Evolutionary conservation across 2,329 filamentous ascomycete species (phyloP).

Genomic region (Aureobasidium sp.): DNA sequence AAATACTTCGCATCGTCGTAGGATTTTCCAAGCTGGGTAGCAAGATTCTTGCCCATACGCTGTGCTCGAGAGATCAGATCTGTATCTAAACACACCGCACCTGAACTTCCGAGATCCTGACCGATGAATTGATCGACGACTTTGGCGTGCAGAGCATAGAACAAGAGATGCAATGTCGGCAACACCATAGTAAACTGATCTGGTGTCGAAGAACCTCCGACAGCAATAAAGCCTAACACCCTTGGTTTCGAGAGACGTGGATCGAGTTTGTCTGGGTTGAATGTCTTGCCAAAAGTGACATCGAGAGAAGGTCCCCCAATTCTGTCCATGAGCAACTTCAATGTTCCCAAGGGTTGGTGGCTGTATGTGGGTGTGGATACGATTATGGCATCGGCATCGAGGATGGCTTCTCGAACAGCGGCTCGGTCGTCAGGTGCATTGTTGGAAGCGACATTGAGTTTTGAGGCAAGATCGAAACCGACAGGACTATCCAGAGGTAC

Average conservation of each 20-base stretch:
- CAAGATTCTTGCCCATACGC: slow-evolving; percentile 6
- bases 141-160: slow-evolving; percentile 16
- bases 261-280: slow-evolving; percentile 12
- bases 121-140: slow-evolving; percentile 15
- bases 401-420: slow-evolving; percentile 17
- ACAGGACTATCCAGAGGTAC: slow-evolving; percentile 1
- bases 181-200: slow-evolving; percentile 16
- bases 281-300: slow-evolving; percentile 3
- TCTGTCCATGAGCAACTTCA: slow-evolving; percentile 17
- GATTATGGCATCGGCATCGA: slow-evolving; percentile 19
- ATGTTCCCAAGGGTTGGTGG: slow-evolving; percentile 17
- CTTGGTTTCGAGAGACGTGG: slow-evolving; percentile 11
- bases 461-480: background rate
- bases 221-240: slow-evolving; percentile 15
- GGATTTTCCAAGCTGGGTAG: slow-evolving; percentile 15
- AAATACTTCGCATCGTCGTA: slow-evolving; percentile 16
- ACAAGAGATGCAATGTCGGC: slow-evolving; percentile 16
- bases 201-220: slow-evolving; percentile 14
- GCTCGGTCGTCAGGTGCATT: slow-evolving; percentile 17
- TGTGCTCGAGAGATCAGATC: background rate
- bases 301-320: slow-evolving; percentile 14
- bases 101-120: background rate
- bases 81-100: background rate
- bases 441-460: slow-evolving; percentile 9
- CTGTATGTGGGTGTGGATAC: slow-evolving; percentile 16